These are phyloP conservation scores for Geotrichum fermentans DNA, from an alignment of 1,139 yeast species.

Conservation along the genomic window DNA sequence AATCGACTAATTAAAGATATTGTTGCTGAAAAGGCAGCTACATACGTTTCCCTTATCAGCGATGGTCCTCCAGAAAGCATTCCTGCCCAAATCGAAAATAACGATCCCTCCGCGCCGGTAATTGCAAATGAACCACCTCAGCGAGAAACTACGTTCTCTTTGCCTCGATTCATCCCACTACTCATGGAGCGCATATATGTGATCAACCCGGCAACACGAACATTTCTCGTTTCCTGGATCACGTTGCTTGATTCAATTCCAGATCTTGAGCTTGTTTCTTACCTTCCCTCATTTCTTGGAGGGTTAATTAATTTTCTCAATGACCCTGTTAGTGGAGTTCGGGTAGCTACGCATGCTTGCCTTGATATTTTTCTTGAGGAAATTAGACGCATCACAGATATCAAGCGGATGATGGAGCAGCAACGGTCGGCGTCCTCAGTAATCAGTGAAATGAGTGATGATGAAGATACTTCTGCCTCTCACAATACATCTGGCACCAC, in stretches of 20 bases:
- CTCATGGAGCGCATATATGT: slow-evolving; percentile 87
- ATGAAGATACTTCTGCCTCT: slow-evolving; percentile 9
- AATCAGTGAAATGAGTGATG: slow-evolving; percentile 4
- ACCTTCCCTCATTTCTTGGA: slow-evolving; percentile 82
- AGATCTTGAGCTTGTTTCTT: slow-evolving; percentile 78
- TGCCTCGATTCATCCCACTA: slow-evolving; percentile 85
- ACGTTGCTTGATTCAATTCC: slow-evolving; percentile 89
- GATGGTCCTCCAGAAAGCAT: slow-evolving; percentile 33
- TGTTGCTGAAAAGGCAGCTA: slow-evolving; percentile 91
- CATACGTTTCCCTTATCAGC: slow-evolving; percentile 76
- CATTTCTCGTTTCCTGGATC: slow-evolving; percentile 90
- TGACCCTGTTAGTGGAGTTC: slow-evolving; percentile 81
- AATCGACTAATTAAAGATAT: slow-evolving; percentile 91
- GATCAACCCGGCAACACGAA: slow-evolving; percentile 86
- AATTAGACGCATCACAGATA: slow-evolving; percentile 65
- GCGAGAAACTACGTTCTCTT: slow-evolving; percentile 64
- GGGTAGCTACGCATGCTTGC: slow-evolving; percentile 77
- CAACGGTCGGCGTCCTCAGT: slow-evolving; percentile 9
- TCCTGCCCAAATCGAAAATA: slow-evolving; percentile 40
- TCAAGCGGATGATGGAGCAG: slow-evolving; percentile 44
- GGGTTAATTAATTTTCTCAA: slow-evolving; percentile 78
- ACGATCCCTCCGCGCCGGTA: slow-evolving; percentile 25
- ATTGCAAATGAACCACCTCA: slow-evolving; percentile 24
- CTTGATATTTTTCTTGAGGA: slow-evolving; percentile 75
- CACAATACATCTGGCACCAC: slow-evolving; percentile 14